Conservation (phyloP, 2,329 filamentous ascomycete species). For the Lachnellula suecica region DNA sequence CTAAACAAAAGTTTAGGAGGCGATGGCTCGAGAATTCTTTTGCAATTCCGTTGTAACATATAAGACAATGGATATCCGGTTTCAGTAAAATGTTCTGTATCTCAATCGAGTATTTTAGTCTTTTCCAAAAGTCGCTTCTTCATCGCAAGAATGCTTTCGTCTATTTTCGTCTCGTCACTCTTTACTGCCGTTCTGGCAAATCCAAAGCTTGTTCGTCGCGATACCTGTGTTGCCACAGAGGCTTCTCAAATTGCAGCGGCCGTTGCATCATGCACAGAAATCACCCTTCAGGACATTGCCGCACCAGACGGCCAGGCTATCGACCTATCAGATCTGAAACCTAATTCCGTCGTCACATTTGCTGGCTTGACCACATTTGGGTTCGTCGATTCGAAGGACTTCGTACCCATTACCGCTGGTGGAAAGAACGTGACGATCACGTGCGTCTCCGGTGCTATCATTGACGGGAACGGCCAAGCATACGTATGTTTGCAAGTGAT, state of each 20-base stretch:
- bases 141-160: conserved; percentile 11
- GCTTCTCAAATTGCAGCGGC: conserved; percentile 46
- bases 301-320: conserved; percentile 58
- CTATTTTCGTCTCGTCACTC: conserved; percentile 8
- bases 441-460: conserved; percentile 49
- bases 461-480: conserved; percentile 55
- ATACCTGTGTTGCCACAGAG: conserved; percentile 52
- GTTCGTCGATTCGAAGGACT: conserved; percentile 25
- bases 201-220: conserved; percentile 2
- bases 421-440: conserved; percentile 56
- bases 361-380: conserved; percentile 52
- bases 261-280: conserved; percentile 52
- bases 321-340: conserved; percentile 51
- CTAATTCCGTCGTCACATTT: conserved; percentile 57
- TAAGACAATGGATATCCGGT: too few species aligned
- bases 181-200: conserved; percentile 1
- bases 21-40: too few species aligned
- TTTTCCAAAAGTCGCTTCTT: not conserved
- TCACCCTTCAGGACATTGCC: conserved; percentile 53
- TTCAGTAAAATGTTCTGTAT: too few species aligned
- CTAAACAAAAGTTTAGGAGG: too few species aligned
- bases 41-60: not conserved
- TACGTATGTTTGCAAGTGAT: too few species aligned
- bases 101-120: too few species aligned
- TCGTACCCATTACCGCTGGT: conserved; percentile 43